Conservation (phyloP, 345 rosid species). For the Euphorbia tirucalli region DNA sequence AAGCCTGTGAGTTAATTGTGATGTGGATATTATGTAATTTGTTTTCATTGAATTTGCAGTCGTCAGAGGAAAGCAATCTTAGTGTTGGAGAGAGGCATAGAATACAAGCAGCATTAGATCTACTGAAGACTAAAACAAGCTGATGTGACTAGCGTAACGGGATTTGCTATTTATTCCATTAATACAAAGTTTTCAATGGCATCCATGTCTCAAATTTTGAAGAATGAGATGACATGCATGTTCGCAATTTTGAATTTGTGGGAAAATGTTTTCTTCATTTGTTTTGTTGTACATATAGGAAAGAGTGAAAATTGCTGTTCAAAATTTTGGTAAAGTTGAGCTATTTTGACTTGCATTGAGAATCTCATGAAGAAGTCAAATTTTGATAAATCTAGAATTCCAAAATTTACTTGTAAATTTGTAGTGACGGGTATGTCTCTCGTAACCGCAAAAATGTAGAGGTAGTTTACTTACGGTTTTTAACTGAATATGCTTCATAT, state of each 20-base stretch:
- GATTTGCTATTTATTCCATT: background rate
- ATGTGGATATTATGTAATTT: no score
- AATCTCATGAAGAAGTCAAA: no score
- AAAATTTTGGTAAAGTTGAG: background rate
- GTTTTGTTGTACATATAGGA: slow-evolving; percentile 6
- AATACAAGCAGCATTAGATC: slow-evolving; percentile 43
- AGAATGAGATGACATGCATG: background rate
- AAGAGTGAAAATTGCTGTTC: background rate
- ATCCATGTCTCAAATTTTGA: slow-evolving; percentile 7
- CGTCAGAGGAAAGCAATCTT: slow-evolving; percentile 36
- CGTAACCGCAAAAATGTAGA: no score
- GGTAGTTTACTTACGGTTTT: no score
- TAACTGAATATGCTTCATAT: no score
- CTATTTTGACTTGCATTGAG: no score
- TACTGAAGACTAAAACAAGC: slow-evolving; percentile 19
- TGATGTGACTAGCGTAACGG: background rate
- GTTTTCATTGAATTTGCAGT: slow-evolving; percentile 38
- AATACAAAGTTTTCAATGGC: background rate
- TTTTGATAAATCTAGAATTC: no score
- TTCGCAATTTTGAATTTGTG: background rate
- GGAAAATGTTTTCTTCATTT: background rate
- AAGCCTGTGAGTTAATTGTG: background rate
- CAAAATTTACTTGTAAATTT: no score
- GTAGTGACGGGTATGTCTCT: no score
- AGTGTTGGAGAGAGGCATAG: slow-evolving; percentile 54